Percentiles rank a stretch among this genome's conserved stretches.
These are phyloP conservation scores for Yamadazyma buinensis DNA, from an alignment of 1,139 yeast species.

Conservation along the genomic window DNA sequence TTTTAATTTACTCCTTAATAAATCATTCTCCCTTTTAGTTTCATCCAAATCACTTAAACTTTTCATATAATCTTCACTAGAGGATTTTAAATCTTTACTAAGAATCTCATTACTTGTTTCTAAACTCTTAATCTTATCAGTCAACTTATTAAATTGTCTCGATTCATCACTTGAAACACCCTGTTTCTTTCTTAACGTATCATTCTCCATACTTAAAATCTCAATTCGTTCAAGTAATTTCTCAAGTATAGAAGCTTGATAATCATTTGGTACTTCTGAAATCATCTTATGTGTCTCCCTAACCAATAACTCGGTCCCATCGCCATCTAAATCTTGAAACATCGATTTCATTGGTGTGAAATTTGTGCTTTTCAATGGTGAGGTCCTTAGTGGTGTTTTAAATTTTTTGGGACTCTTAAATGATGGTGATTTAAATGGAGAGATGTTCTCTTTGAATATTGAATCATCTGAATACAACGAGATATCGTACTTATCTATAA, in stretches of 20 bases:
- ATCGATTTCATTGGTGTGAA: constrained; percentile 2
- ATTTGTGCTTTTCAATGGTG: constrained; percentile 7
- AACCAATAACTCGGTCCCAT: constrained; percentile 23
- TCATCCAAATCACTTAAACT: constrained; percentile 16
- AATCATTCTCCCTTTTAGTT: constrained; percentile 24
- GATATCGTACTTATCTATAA: constrained; percentile 11
- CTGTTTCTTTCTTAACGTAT: constrained; percentile 1
- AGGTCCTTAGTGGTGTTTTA: constrained; percentile 1
- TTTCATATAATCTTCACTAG: constrained; percentile 16
- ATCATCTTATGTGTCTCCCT: constrained; percentile 29
- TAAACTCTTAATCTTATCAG: constrained; percentile 21
- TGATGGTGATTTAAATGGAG: constrained; percentile 7
- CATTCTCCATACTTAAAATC: constrained; percentile 8
- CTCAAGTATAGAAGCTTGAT: constrained; percentile 7
- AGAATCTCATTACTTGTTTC: constrained; percentile 19
- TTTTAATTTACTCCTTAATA: constrained; percentile 30
- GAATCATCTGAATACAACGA: constrained; percentile 16
- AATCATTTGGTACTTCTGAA: constrained; percentile 22
- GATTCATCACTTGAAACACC: background rate
- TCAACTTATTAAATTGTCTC: constrained; percentile 7
- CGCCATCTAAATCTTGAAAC: background rate
- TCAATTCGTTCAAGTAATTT: constrained; percentile 11
- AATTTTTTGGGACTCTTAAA: background rate
- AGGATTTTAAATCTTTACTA: constrained; percentile 14
- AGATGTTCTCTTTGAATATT: constrained; percentile 11